Evolutionary conservation across 176 grass and related monocot species (phyloP).

Genomic region (Avena atlantica): DNA sequence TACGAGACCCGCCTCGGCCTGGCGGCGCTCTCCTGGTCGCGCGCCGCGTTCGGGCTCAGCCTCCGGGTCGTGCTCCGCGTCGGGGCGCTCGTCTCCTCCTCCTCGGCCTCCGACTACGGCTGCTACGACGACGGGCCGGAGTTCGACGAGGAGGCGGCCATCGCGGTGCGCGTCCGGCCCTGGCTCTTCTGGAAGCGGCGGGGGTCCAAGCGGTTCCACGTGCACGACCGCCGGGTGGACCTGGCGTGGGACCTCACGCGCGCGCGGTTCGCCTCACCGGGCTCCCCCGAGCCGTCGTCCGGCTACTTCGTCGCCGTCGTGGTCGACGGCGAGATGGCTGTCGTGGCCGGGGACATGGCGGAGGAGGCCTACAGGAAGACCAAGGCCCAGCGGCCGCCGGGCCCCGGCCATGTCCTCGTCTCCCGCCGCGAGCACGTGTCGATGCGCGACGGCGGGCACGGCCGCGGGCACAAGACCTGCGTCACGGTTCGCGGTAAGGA

Average conservation of each 20-base stretch:
- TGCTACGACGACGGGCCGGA: conserved; percentile 42
- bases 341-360: conserved; percentile 75
- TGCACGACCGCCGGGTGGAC: conserved; percentile 50
- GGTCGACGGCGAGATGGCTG: conserved; percentile 75
- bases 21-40: conserved; percentile 86
- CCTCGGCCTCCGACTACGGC: conserved; percentile 44
- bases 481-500: conserved; percentile 69
- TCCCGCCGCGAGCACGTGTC: conserved; percentile 77
- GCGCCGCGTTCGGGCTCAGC: conserved; percentile 71
- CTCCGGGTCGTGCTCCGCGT: conserved; percentile 77
- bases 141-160: conserved; percentile 44
- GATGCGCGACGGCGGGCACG: conserved; percentile 41
- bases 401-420: conserved; percentile 45
- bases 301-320: conserved; percentile 77
- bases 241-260: conserved; percentile 80
- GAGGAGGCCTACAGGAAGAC: conserved; percentile 81
- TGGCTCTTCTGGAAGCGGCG: conserved; percentile 82
- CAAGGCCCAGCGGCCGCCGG: conserved; percentile 34
- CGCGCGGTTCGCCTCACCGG: conserved; percentile 56
- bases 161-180: conserved; percentile 59
- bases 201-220: conserved; percentile 68
- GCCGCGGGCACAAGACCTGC: conserved; percentile 60
- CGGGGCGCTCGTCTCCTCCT: conserved; percentile 13
- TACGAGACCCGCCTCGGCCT: conserved; percentile 88
- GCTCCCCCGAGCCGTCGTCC: conserved; percentile 66